Base-by-base conservation (phyloP, 106 monocot genomes). In the Acorus calamus region DNA sequence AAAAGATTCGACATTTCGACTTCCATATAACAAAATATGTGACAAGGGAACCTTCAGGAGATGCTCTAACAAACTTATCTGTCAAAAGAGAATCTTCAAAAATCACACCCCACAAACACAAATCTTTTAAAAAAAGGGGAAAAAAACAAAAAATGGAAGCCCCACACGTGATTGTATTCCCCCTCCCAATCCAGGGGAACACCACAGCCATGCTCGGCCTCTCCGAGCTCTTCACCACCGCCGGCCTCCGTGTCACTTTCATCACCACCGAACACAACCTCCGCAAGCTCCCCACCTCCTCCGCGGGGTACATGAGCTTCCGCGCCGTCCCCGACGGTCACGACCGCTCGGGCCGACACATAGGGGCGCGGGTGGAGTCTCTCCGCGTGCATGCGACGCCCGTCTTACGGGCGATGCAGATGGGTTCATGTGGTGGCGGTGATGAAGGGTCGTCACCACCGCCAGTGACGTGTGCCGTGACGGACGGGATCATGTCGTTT, bases 201-300 rank as follows among this genome's bases (percentile, higher is more conserved):
- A 11, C 71, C 44, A 57, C 46, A 44, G 52, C 71, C 43, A 63
- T 68, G 66, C 76, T 76, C 3, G 56, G 50, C 47, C 72, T 80
- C 2, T 71, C 76, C 45, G 63, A 76, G 44, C 67, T 76, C 41
- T 71, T 80, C 46, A 61, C 54, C 44, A 14, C 13, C 54, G 47
- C 62, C 53, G 80, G 67, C 71, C 46, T 80, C 50, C 66, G 3
- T 46, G 62, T 75, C 66, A 80, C 75, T 53, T 75, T 80, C 71
- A 52, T 80, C 76, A 76, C 51, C 71, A 76, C 63, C 57, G 58
- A 76, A 4, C 66, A 72, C 47, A 68, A 52, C 47, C 66, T 68
- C 11, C 62, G 49, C 59, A 71, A 57, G 52, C 71, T 71, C 66
- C 28, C 41, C 53, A 13, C 47, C 44, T 60, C 42, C 13, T 73